phyloP scores from a whole-genome alignment of 1,284 basidiomycete species.

The Cutaneotrichosporon arboriforme region DNA sequence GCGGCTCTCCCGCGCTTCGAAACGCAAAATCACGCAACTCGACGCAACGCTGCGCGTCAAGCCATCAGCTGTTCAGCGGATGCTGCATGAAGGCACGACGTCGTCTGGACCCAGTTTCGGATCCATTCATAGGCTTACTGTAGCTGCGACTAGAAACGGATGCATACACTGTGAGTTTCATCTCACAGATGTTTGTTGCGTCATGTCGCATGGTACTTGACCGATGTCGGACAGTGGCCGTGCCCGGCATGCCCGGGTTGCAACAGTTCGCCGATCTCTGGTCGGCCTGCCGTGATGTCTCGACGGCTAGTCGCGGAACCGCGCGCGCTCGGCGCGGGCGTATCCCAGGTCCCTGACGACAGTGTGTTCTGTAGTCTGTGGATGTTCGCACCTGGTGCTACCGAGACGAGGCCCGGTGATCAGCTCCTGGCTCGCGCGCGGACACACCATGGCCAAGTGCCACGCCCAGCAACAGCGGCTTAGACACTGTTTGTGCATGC shows the following conservation, averaged over 20 bases:
- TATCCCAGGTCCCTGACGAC: conserved; percentile 22
- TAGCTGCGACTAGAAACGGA: background rate
- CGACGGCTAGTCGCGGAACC: conserved; percentile 11
- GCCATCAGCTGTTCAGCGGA: no score
- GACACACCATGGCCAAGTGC: conserved; percentile 20
- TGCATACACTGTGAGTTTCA: background rate
- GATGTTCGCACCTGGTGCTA: background rate
- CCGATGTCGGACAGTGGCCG: no score
- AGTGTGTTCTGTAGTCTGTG: conserved; percentile 22
- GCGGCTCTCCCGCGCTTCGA: no score
- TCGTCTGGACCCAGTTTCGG: no score
- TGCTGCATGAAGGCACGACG: no score
- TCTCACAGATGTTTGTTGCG: background rate
- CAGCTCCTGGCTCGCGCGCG: background rate
- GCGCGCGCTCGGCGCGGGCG: conserved; percentile 24
- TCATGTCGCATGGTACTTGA: no score
- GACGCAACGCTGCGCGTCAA: no score
- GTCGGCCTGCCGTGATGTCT: no score
- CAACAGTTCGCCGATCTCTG: no score
- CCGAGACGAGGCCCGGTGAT: conserved; percentile 8
- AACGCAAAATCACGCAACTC: no score
- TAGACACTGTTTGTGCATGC: conserved; percentile 1
- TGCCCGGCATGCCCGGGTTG: no score
- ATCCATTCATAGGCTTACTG: no score
- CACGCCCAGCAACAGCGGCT: conserved; percentile 16